Conservation (phyloP, 1,284 basidiomycete species). For the Prillingera fragicola region DNA sequence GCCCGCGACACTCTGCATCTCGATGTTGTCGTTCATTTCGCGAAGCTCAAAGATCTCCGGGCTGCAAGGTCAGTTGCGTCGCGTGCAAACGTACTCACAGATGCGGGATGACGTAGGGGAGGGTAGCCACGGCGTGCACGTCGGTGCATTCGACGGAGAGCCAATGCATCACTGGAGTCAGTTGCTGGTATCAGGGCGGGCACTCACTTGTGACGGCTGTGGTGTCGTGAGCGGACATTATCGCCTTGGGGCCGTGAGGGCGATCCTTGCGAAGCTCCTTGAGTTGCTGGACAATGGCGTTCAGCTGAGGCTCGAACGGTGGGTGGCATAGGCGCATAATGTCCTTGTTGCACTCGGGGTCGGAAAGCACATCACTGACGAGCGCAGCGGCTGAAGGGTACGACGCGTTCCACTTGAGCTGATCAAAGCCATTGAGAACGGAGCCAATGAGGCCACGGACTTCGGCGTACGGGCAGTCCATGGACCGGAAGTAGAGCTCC, state of each 20-base stretch:
- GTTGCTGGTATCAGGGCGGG: neutral
- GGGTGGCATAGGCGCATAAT: slow-evolving; percentile 66
- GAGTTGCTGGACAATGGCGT: slow-evolving; percentile 56
- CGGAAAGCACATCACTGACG: slow-evolving; percentile 57
- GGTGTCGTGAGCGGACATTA: slow-evolving; percentile 82
- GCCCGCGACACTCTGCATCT: slow-evolving; percentile 47
- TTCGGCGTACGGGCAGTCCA: slow-evolving; percentile 76
- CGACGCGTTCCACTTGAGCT: slow-evolving; percentile 65
- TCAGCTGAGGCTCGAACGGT: slow-evolving; percentile 56
- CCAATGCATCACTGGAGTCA: slow-evolving; percentile 61
- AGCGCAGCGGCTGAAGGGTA: slow-evolving; percentile 65
- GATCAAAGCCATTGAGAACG: slow-evolving; percentile 62
- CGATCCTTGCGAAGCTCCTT: slow-evolving; percentile 66
- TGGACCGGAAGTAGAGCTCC: slow-evolving; percentile 65
- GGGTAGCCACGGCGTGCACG: slow-evolving; percentile 64
- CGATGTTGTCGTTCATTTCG: slow-evolving; percentile 48
- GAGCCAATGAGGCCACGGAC: slow-evolving; percentile 68
- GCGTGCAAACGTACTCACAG: slow-evolving; percentile 55
- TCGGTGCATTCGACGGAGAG: slow-evolving; percentile 66
- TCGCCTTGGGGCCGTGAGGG: slow-evolving; percentile 75
- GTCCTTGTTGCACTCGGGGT: slow-evolving; percentile 56
- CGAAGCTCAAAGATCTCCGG: slow-evolving; percentile 48
- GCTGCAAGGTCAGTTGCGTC: slow-evolving; percentile 13
- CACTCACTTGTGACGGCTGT: slow-evolving; percentile 55
- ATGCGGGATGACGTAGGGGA: slow-evolving; percentile 69